phyloP scores from a whole-genome alignment of 164 flowering plant genomes.

The Vitis rupestris region DNA sequence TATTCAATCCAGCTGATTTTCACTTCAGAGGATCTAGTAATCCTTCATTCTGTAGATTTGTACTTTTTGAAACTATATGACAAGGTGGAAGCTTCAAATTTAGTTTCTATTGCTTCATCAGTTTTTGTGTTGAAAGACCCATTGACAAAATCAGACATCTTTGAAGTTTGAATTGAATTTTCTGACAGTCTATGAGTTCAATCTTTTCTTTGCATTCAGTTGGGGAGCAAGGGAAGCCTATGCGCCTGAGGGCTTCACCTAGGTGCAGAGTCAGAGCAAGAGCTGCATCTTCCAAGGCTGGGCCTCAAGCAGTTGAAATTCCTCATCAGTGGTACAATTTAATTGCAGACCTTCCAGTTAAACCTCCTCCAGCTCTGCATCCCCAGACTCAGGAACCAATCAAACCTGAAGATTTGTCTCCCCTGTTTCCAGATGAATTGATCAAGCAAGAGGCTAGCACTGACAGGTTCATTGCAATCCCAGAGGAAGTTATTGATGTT shows the following conservation, averaged over 20 bases:
- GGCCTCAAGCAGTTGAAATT: slow-evolving; percentile 35
- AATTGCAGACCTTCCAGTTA: slow-evolving; percentile 75
- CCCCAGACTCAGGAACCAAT: slow-evolving; percentile 71
- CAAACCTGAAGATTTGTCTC: slow-evolving; percentile 72
- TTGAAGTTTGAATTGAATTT: background rate
- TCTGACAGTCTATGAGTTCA: background rate
- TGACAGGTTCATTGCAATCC: slow-evolving; percentile 75
- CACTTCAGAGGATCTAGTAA: no score
- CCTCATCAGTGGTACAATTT: slow-evolving; percentile 88
- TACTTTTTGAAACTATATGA: no score
- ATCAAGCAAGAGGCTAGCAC: slow-evolving; percentile 71
- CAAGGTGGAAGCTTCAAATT: no score
- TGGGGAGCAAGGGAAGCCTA: slow-evolving; percentile 26
- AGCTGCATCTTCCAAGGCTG: slow-evolving; percentile 17
- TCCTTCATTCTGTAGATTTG: no score
- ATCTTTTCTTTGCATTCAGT: slow-evolving; percentile 18
- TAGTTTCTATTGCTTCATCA: no score
- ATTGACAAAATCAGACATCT: background rate
- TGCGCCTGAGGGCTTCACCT: slow-evolving; percentile 24
- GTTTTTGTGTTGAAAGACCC: background rate
- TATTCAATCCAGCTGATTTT: no score
- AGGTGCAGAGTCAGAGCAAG: slow-evolving; percentile 30
- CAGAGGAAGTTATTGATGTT: slow-evolving; percentile 82
- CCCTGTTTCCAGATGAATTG: slow-evolving; percentile 80
- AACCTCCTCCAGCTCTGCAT: slow-evolving; percentile 85